Evolutionary conservation across 2,329 filamentous ascomycete species (phyloP).

Genomic region (Pyrenophora teres): DNA sequence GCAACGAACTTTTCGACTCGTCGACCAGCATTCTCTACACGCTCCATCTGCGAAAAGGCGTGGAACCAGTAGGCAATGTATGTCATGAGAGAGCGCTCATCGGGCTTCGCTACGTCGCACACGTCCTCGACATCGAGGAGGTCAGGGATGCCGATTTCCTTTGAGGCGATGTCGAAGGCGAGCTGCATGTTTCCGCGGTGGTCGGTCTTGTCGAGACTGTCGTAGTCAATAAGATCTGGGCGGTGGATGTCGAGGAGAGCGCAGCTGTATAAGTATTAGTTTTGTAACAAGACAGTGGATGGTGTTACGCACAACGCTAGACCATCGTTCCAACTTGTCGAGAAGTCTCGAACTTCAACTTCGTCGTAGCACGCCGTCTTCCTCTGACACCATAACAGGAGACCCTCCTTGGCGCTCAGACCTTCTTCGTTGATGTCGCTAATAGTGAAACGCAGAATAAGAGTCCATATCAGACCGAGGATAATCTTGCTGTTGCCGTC

Average conservation of each 20-base stretch:
- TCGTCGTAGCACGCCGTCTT: conserved; percentile 99
- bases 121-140: conserved; percentile 97
- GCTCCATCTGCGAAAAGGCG: conserved; percentile 98
- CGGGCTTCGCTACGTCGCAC: conserved; percentile 92
- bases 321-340: conserved; percentile 94
- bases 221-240: conserved; percentile 96
- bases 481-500: conserved; percentile 98
- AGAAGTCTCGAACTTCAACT: conserved; percentile 94
- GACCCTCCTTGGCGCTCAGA: conserved; percentile 93
- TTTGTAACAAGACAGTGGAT: too few species aligned
- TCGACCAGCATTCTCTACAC: conserved; percentile 94
- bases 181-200: conserved; percentile 97
- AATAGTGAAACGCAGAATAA: conserved; percentile 97
- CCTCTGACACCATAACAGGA: conserved; percentile 95
- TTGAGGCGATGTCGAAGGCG: conserved; percentile 92
- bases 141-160: conserved; percentile 96
- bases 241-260: conserved; percentile 95
- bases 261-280: conserved; percentile 57
- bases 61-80: conserved; percentile 99
- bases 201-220: conserved; percentile 89
- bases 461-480: conserved; percentile 93
- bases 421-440: conserved; percentile 98
- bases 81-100: conserved; percentile 97
- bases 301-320: conserved; percentile 70
- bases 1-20: conserved; percentile 98